phyloP scores from a whole-genome alignment of 495 filamentous ascomycete genomes.

The Amphirosellinia nigrospora region DNA sequence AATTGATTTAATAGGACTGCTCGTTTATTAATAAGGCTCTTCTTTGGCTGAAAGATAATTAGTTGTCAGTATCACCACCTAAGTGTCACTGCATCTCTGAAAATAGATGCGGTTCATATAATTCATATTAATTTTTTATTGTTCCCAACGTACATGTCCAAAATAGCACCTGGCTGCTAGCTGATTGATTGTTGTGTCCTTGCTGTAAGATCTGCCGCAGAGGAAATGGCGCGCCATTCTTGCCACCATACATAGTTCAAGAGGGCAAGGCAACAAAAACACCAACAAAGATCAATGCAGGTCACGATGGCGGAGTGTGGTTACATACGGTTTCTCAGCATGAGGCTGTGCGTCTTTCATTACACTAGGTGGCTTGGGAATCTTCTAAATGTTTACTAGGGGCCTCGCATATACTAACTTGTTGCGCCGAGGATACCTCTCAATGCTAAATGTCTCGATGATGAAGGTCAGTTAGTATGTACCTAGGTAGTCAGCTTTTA shows the following conservation, averaged over 20 bases:
- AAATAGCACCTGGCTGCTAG: background rate
- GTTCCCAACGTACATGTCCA: background rate
- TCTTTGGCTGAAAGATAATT: background rate
- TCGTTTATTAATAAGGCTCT: background rate
- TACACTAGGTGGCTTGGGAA: background rate
- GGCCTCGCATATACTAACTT: no score
- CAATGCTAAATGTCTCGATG: no score
- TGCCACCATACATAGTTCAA: background rate
- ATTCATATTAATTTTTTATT: background rate
- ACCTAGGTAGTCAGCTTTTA: no score
- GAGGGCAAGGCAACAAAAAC: no score
- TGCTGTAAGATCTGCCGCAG: background rate
- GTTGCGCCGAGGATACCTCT: no score
- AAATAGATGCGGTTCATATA: background rate
- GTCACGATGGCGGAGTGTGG: background rate
- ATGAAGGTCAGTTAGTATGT: no score
- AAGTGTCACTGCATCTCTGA: background rate
- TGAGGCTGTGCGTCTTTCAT: background rate
- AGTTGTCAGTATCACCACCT: background rate
- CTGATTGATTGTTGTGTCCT: background rate
- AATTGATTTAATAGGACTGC: background rate
- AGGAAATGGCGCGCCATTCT: background rate
- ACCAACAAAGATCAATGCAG: no score
- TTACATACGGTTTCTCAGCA: background rate
- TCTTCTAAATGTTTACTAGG: background rate